phyloP scores from a whole-genome alignment of 345 rosid genomes.

The Rhodomyrtus tomentosa region DNA sequence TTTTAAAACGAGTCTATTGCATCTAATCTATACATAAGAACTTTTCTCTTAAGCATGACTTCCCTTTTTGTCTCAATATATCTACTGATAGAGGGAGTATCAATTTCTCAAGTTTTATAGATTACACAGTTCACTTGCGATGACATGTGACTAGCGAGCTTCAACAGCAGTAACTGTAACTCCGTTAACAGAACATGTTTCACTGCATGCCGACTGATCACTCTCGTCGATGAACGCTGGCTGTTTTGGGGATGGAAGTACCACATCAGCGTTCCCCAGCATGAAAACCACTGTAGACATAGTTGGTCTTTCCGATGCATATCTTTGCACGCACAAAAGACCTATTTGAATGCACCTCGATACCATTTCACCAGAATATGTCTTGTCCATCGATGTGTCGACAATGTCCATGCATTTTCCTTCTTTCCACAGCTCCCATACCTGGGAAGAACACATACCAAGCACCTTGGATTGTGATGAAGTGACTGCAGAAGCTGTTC shows the following conservation, averaged over 20 bases:
- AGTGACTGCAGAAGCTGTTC: neutral
- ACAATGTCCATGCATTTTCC: neutral
- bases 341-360: conserved; percentile 21
- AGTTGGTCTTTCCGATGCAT: neutral
- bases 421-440: conserved; percentile 2
- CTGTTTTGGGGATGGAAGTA: neutral
- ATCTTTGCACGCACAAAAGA: conserved; percentile 26
- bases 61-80: neutral
- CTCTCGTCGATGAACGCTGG: neutral
- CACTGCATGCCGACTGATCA: conserved; percentile 11
- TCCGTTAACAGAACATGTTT: conserved; percentile 7
- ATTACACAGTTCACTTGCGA: neutral
- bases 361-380: neutral
- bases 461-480: neutral
- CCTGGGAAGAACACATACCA: neutral
- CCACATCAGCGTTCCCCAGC: neutral
- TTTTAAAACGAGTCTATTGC: neutral
- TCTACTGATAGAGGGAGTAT: neutral
- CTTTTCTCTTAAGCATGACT: neutral
- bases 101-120: neutral
- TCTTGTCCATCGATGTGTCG: neutral
- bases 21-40: neutral
- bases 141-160: neutral
- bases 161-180: neutral
- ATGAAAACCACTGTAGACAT: neutral